These are phyloP conservation scores for Neostapfia colusana DNA, from an alignment of 176 grass and related monocot species.

Conservation along the genomic window DNA sequence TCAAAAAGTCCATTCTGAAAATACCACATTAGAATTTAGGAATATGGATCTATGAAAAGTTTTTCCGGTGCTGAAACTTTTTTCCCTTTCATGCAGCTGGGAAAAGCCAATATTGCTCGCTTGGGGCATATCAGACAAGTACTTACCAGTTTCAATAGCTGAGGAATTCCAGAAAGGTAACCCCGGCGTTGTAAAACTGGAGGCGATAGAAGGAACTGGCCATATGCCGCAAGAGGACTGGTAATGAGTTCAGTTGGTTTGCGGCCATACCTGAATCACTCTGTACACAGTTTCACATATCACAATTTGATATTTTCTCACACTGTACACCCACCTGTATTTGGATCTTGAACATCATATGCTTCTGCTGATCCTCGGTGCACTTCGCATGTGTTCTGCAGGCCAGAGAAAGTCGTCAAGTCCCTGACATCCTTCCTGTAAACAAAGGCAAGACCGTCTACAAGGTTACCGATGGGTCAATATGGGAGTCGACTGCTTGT, in stretches of 20 bases:
- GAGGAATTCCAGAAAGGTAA: conserved; percentile 85
- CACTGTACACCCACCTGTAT: not conserved
- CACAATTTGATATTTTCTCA: not conserved
- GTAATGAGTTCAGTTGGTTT: conserved; percentile 36
- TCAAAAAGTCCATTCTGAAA: conserved; percentile 28
- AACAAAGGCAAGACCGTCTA: conserved; percentile 3
- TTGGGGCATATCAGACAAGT: conserved; percentile 90
- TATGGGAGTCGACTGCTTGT: not conserved
- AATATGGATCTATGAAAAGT: not conserved
- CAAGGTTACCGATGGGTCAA: not conserved
- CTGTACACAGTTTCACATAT: not conserved
- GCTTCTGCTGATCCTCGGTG: conserved; percentile 10
- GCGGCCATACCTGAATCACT: not conserved
- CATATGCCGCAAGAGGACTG: conserved; percentile 97
- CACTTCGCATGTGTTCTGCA: conserved; percentile 34
- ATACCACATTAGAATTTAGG: not conserved
- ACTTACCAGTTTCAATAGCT: conserved; percentile 68
- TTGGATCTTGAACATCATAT: not conserved
- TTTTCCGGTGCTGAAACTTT: conserved; percentile 1
- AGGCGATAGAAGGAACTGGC: conserved; percentile 82
- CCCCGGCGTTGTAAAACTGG: conserved; percentile 56
- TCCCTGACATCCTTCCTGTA: conserved; percentile 62
- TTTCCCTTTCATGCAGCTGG: conserved; percentile 55
- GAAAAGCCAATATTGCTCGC: conserved; percentile 75
- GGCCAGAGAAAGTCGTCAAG: conserved; percentile 86